These are phyloP conservation scores for Elsinoe ampelina DNA, from an alignment of 2,329 filamentous ascomycete genomes.

Conservation along the genomic window DNA sequence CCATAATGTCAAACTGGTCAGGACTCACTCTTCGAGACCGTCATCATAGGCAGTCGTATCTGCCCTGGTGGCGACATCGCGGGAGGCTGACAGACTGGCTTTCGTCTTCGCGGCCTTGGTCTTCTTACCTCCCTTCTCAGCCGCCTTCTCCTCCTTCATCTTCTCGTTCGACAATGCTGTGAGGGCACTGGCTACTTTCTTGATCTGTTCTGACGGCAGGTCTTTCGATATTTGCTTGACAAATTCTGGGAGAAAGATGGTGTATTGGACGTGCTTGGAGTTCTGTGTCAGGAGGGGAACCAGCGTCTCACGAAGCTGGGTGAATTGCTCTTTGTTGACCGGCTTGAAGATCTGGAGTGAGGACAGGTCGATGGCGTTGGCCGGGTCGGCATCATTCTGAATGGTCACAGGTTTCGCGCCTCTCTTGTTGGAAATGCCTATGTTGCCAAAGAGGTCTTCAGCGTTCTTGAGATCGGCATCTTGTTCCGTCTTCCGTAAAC, in stretches of 20 bases:
- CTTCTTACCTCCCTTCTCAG: slow-evolving; percentile 94
- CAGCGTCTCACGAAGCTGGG: slow-evolving; percentile 66
- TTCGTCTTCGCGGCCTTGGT: slow-evolving; percentile 94
- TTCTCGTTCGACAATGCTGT: slow-evolving; percentile 95
- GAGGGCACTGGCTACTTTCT: slow-evolving; percentile 81
- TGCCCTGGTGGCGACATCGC: slow-evolving; percentile 46
- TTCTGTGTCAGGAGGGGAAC: slow-evolving; percentile 66
- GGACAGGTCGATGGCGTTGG: slow-evolving; percentile 70
- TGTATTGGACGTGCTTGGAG: slow-evolving; percentile 82
- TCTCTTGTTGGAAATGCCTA: slow-evolving; percentile 63
- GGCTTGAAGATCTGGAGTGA: slow-evolving; percentile 81
- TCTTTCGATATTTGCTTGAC: slow-evolving; percentile 79
- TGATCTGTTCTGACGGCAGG: slow-evolving; percentile 84
- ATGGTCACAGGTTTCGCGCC: slow-evolving; percentile 57
- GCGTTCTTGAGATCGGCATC: slow-evolving; percentile 84
- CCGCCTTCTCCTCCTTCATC: slow-evolving; percentile 94
- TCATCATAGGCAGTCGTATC: slow-evolving; percentile 76
- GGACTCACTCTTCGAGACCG: slow-evolving; percentile 73
- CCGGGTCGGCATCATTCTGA: slow-evolving; percentile 62
- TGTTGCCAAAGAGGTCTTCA: slow-evolving; percentile 75
- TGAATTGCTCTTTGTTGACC: slow-evolving; percentile 76
- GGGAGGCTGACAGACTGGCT: slow-evolving; percentile 62
- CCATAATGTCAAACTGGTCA: too few relatives aligned
- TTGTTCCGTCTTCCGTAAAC: slow-evolving; percentile 70
- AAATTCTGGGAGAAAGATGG: slow-evolving; percentile 84